phyloP scores from a whole-genome alignment of 2,329 filamentous ascomycete species.

The Ophiocordyceps camponoti-saundersi region DNA sequence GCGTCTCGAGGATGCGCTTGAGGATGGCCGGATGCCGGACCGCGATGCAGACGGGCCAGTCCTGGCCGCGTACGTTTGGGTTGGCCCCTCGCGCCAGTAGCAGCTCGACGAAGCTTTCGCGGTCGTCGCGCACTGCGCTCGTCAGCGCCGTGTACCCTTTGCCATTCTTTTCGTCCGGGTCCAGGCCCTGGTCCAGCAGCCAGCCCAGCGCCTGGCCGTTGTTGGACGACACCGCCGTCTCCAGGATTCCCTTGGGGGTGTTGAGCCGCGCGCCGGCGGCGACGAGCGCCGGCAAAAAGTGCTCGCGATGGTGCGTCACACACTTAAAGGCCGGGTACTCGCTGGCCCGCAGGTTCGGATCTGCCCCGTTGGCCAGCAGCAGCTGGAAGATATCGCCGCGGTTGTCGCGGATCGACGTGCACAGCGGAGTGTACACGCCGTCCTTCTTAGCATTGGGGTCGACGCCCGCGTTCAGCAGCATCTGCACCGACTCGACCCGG shows the following conservation, averaged over 20 bases:
- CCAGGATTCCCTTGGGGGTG: constrained; percentile 46
- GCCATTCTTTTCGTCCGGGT: constrained; percentile 39
- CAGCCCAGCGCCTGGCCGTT: constrained; percentile 43
- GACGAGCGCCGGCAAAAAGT: constrained; percentile 41
- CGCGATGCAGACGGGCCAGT: constrained; percentile 57
- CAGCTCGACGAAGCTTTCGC: constrained; percentile 39
- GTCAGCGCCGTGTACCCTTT: constrained; percentile 46
- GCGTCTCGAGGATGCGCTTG: constrained; percentile 36
- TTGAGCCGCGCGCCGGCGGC: constrained; percentile 42
- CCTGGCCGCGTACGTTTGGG: constrained; percentile 44
- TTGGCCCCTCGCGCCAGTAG: constrained; percentile 42
- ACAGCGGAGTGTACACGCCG: constrained; percentile 49
- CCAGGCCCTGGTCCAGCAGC: constrained; percentile 42
- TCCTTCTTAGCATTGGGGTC: constrained; percentile 46
- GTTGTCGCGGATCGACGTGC: constrained; percentile 51
- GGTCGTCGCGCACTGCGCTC: constrained; percentile 45
- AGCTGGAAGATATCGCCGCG: constrained; percentile 42
- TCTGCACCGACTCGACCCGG: constrained; percentile 41
- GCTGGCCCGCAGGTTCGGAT: constrained; percentile 43
- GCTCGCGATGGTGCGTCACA: constrained; percentile 45
- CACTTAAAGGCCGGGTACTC: constrained; percentile 55
- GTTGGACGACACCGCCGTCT: constrained; percentile 44
- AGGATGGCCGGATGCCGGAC: constrained; percentile 44
- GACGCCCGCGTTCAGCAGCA: constrained; percentile 41
- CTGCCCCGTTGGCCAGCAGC: constrained; percentile 37